Evolutionary conservation across 2,329 filamentous ascomycete species (phyloP).

Genomic region (Penicillium sp.): DNA sequence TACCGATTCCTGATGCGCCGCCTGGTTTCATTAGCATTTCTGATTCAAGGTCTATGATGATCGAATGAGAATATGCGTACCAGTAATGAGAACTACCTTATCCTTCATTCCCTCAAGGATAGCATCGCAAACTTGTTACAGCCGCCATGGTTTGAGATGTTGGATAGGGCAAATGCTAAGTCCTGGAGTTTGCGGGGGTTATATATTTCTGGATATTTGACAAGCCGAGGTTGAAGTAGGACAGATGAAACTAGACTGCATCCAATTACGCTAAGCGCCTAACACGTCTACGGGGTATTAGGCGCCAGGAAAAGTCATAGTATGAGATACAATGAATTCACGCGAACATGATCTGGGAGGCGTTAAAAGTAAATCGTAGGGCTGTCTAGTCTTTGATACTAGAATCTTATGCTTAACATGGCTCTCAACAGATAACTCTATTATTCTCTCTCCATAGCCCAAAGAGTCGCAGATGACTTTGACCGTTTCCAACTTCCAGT

Average conservation of each 20-base stretch:
- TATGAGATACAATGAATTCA: no score
- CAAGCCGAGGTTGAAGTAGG: background rate
- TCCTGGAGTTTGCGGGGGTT: background rate
- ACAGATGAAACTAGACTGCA: no score
- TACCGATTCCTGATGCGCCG: conserved; percentile 53
- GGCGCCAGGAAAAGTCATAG: no score
- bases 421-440: no score
- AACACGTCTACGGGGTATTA: no score
- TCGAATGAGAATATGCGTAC: conserved; percentile 23
- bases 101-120: background rate
- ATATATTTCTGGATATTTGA: background rate
- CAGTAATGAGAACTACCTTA: conserved; percentile 39
- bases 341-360: no score
- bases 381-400: no score
- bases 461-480: no score
- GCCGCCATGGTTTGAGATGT: background rate
- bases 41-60: background rate
- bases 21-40: conserved; percentile 30
- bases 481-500: no score
- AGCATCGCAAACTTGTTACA: background rate
- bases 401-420: background rate
- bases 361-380: no score
- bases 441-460: no score
- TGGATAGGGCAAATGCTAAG: background rate
- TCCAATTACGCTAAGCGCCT: no score